Conservation (phyloP, 805 yeast species). For the Scheffersomyces lignosus region DNA sequence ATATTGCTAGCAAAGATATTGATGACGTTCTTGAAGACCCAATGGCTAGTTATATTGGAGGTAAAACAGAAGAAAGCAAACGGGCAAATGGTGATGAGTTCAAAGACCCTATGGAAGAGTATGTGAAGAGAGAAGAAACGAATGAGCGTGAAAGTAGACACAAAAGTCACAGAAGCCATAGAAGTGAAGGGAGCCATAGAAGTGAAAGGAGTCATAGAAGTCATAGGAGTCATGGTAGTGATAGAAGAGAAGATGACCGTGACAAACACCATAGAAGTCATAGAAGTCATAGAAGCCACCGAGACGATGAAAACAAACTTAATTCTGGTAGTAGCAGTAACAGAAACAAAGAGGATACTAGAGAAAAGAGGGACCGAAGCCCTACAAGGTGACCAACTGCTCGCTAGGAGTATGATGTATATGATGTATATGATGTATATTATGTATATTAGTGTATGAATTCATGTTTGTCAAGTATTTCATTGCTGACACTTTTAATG, state of each 20-base stretch:
- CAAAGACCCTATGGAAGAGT: slow-evolving; percentile 21
- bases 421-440: too few relatives aligned
- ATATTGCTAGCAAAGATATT: slow-evolving; percentile 20
- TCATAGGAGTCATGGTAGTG: slow-evolving; percentile 2
- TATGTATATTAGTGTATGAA: too few relatives aligned
- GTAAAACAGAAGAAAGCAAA: slow-evolving; percentile 1
- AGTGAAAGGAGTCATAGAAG: background rate
- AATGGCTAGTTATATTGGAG: slow-evolving; percentile 26
- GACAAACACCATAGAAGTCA: too few relatives aligned
- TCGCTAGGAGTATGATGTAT: too few relatives aligned
- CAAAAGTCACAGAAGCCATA: slow-evolving; percentile 3
- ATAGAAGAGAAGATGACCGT: slow-evolving; percentile 2
- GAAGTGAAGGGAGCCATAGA: background rate
- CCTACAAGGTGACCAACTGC: too few relatives aligned
- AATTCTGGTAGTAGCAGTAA: too few relatives aligned
- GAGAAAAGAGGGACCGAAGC: too few relatives aligned
- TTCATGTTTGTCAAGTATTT: too few relatives aligned
- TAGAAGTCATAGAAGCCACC: too few relatives aligned
- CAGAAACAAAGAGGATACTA: too few relatives aligned
- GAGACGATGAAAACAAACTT: too few relatives aligned
- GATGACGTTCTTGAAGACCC: slow-evolving; percentile 38
- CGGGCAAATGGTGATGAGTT: slow-evolving; percentile 11
- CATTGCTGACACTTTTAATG: too few relatives aligned
- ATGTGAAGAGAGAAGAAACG: slow-evolving; percentile 5
- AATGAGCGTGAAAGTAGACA: slow-evolving; percentile 3